These are phyloP conservation scores for Penicillium paneum DNA, from an alignment of 2,329 filamentous ascomycete species.

Conservation along the genomic window DNA sequence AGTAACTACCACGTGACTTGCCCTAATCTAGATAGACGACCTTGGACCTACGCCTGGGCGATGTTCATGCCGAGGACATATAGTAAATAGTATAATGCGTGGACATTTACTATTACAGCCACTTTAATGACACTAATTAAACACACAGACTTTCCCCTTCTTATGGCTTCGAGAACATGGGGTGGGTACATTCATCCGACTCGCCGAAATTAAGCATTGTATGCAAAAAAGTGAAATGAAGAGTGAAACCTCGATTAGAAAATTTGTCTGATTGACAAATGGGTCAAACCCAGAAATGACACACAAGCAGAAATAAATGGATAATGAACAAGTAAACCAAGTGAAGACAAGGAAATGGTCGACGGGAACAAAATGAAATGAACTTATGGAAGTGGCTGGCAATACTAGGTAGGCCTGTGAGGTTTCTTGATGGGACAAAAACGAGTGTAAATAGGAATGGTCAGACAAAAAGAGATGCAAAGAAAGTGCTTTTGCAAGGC, in stretches of 20 bases:
- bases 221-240: neutral
- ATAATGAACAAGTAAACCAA: neutral
- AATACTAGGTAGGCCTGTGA: neutral
- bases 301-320: neutral
- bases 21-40: neutral
- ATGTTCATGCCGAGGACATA: too few species aligned
- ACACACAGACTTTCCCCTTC: neutral
- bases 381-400: neutral
- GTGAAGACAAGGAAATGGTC: neutral
- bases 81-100: neutral
- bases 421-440: constrained; percentile 3
- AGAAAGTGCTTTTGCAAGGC: constrained; percentile 17
- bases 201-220: constrained; percentile 9
- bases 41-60: neutral
- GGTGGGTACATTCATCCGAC: neutral
- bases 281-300: neutral
- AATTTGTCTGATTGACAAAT: neutral
- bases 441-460: constrained; percentile 3
- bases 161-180: neutral
- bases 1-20: neutral
- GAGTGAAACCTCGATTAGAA: neutral
- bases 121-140: neutral
- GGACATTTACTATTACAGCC: neutral
- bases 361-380: neutral
- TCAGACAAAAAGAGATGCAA: constrained; percentile 5